Evolutionary conservation across 192 early-diverging fungal genomes (phyloP).

Genomic region (Gorgonomyces haynaldii): DNA sequence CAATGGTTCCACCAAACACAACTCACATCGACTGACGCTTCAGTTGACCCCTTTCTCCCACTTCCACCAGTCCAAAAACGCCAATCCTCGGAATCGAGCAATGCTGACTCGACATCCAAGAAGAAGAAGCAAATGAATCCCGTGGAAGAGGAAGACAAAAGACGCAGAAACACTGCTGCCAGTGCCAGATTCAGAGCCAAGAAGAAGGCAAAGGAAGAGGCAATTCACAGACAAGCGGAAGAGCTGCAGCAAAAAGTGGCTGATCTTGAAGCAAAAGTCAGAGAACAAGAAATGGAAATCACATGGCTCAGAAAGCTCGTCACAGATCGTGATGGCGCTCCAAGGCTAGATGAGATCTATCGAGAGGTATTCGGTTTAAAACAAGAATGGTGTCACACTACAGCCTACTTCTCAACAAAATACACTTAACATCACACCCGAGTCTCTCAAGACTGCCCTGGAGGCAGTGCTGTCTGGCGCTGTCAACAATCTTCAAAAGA

Average conservation of each 20-base stretch:
- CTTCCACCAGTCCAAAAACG: background rate
- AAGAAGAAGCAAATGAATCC: background rate
- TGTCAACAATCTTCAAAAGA: no score
- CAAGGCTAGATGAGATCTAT: no score
- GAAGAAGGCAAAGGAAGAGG: slow-evolving; percentile 87
- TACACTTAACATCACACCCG: no score
- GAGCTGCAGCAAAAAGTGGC: slow-evolving; percentile 65
- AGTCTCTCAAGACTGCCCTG: no score
- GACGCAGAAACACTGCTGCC: slow-evolving; percentile 87
- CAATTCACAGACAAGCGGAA: slow-evolving; percentile 64
- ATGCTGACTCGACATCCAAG: background rate
- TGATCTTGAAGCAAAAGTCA: slow-evolving; percentile 47
- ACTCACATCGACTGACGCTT: background rate
- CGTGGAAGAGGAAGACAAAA: slow-evolving; percentile 71
- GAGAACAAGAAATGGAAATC: slow-evolving; percentile 82
- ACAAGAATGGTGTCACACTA: no score
- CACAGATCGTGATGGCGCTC: no score
- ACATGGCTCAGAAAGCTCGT: slow-evolving; percentile 80
- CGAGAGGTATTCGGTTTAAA: no score
- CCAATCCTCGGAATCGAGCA: background rate
- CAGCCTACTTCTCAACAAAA: no score
- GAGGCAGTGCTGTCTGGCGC: no score
- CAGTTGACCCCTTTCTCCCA: background rate
- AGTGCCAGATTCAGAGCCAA: slow-evolving; percentile 89
- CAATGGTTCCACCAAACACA: background rate